These are phyloP conservation scores for Sporisorium reilianum DNA, from an alignment of 1,284 basidiomycete genomes.

Conservation along the genomic window DNA sequence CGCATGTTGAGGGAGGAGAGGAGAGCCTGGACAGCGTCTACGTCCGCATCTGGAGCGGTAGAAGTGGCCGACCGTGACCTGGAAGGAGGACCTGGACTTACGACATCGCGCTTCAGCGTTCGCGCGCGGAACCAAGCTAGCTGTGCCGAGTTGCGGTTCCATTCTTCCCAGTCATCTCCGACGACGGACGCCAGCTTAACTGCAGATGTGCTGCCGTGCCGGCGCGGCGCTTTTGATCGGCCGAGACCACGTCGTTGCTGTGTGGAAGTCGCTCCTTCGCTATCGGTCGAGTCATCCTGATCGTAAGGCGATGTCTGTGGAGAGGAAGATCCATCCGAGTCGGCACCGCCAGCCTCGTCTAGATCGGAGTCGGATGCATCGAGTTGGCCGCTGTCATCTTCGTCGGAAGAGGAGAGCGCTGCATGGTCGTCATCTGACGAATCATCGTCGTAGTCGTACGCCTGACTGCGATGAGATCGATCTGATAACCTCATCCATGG, in stretches of 20 bases:
- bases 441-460: constrained; percentile 18
- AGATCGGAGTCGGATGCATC: constrained; percentile 13
- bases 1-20: constrained; percentile 57
- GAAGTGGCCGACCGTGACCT: constrained; percentile 15
- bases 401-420: constrained; percentile 29
- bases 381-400: constrained; percentile 13
- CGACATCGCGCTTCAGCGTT: neutral
- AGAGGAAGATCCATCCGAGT: constrained; percentile 25
- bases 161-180: constrained; percentile 50
- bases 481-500: constrained; percentile 37
- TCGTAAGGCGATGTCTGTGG: constrained; percentile 35
- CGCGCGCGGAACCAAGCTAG: constrained; percentile 32
- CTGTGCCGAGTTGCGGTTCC: constrained; percentile 39
- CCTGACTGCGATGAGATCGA: constrained; percentile 15
- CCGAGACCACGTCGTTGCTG: neutral
- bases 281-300: constrained; percentile 28
- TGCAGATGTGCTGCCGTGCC: constrained; percentile 11
- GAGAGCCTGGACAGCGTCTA: constrained; percentile 57
- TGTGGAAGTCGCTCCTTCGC: constrained; percentile 38
- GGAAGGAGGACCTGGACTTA: constrained; percentile 1
- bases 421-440: constrained; percentile 39
- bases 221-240: neutral
- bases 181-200: constrained; percentile 22
- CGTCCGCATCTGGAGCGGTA: constrained; percentile 17
- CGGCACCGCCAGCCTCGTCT: constrained; percentile 8